A percentile compares a stretch with the other conserved stretches of the same genome.
These are phyloP conservation scores for Phellopilus nigrolimitatus DNA, from an alignment of 1,284 basidiomycete genomes.

Conservation along the genomic window DNA sequence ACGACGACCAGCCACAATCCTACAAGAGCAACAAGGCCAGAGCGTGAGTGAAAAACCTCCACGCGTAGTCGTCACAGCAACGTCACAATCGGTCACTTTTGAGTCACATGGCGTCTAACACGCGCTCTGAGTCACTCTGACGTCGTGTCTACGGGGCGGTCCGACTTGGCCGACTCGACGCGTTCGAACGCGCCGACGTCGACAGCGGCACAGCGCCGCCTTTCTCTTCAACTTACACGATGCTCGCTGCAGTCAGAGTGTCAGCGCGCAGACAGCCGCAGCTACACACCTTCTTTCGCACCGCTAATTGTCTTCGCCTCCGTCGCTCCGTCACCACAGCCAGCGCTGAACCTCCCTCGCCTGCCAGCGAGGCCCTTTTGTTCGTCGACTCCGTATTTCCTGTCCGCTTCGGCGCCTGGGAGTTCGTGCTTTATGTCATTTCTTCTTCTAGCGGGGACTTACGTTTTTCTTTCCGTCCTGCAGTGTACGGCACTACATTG, in stretches of 20 bases:
- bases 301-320: neutral
- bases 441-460: neutral
- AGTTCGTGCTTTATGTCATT: conserved; percentile 43
- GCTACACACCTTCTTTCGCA: neutral
- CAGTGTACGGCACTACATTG: conserved; percentile 61
- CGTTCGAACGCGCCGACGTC: neutral
- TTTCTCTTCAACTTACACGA: neutral
- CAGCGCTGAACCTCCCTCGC: neutral
- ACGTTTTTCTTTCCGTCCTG: neutral
- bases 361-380: conserved; percentile 37
- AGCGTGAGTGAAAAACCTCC: too few species aligned
- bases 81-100: neutral
- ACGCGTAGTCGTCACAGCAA: neutral
- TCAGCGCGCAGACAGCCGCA: too few species aligned
- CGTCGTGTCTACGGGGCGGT: neutral
- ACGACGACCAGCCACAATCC: too few species aligned
- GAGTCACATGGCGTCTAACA: neutral
- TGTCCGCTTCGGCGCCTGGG: conserved; percentile 43
- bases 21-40: too few species aligned
- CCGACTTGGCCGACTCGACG: neutral
- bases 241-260: too few species aligned
- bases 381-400: conserved; percentile 60
- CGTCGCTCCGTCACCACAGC: neutral
- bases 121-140: neutral
- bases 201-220: neutral